Percentiles rank a stretch among this genome's conserved stretches.
Evolutionary conservation across 257 asterid species (phyloP).

Genomic region (Eustoma russellianum): DNA sequence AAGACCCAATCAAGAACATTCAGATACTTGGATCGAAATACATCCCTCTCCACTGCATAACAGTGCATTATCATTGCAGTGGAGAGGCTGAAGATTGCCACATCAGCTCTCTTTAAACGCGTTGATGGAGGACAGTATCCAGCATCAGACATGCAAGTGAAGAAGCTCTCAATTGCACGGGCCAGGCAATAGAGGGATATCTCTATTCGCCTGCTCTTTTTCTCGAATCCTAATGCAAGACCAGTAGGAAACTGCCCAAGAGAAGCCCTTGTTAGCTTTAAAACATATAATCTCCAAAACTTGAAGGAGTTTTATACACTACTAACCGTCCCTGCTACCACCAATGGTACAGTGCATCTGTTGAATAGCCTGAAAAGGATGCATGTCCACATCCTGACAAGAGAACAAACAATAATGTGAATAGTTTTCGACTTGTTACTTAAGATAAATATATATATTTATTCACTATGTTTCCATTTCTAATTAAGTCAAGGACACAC

Average conservation of each 20-base stretch:
- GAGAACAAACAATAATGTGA: background rate
- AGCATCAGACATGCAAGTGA: conserved; percentile 61
- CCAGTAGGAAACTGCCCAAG: conserved; percentile 84
- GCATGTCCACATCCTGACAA: conserved; percentile 88
- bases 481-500: too few species aligned
- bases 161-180: conserved; percentile 90
- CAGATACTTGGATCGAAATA: conserved; percentile 83
- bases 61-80: conserved; percentile 97
- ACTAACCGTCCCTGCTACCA: conserved; percentile 80
- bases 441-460: too few species aligned
- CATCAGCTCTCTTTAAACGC: conserved; percentile 67
- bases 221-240: conserved; percentile 83
- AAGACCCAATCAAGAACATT: conserved; percentile 98
- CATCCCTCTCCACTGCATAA: conserved; percentile 94
- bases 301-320: background rate
- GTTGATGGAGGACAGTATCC: conserved; percentile 45
- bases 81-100: conserved; percentile 63
- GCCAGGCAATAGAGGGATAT: conserved; percentile 89
- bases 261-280: conserved; percentile 6
- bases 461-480: too few species aligned
- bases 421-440: too few species aligned
- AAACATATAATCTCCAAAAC: background rate
- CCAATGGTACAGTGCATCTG: conserved; percentile 78
- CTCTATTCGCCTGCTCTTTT: conserved; percentile 91
- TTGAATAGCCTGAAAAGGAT: conserved; percentile 59